These are phyloP conservation scores for Thalassiosira hispida DNA, from an alignment of 352 stramenopile species.

Conservation along the genomic window DNA sequence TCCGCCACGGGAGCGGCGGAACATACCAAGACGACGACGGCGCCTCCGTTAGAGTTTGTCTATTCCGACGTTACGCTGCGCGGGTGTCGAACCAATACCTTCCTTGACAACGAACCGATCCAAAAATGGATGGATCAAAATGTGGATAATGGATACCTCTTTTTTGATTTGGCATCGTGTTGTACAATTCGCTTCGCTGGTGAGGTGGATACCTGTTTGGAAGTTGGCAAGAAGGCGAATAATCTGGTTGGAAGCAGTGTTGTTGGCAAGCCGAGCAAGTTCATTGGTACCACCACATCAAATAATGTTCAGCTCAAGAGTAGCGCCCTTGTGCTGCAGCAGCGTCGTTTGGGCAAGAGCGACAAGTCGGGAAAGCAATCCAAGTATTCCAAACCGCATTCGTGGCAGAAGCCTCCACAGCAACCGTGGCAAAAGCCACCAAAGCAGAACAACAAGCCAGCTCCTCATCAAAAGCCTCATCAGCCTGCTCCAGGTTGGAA, in stretches of 20 bases:
- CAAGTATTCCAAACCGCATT: not conserved
- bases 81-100: constrained; percentile 18
- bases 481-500: not conserved
- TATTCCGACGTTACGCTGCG: constrained; percentile 26
- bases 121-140: constrained; percentile 25
- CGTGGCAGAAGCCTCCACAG: constrained; percentile 11
- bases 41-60: constrained; percentile 2
- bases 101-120: constrained; percentile 2
- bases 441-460: not conserved
- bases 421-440: not conserved
- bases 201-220: constrained; percentile 20
- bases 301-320: no score
- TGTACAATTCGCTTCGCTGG: constrained; percentile 29
- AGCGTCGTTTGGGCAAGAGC: not conserved
- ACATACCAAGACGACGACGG: not conserved
- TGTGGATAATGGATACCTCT: constrained; percentile 29
- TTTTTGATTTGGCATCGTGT: constrained; percentile 36
- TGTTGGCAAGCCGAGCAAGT: not conserved
- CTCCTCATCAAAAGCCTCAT: not conserved
- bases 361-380: not conserved
- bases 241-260: not conserved
- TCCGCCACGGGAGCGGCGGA: not conserved
- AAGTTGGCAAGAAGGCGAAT: not conserved
- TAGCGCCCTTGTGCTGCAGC: no score
- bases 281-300: not conserved